Evolutionary conservation across 2,329 filamentous ascomycete genomes (phyloP).

Genomic region (Scytalidium sp.): DNA sequence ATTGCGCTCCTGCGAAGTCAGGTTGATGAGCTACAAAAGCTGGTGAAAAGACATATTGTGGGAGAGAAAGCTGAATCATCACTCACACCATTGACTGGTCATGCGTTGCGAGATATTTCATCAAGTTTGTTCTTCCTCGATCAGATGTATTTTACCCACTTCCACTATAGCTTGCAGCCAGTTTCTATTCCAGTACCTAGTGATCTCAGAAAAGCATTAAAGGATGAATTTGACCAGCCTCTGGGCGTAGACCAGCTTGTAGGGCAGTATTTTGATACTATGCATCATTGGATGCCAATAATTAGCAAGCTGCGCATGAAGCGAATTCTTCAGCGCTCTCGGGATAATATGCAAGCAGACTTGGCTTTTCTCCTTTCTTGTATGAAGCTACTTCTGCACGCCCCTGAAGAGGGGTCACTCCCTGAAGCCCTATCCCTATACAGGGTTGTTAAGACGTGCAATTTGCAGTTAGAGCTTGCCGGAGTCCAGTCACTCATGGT

Average conservation of each 20-base stretch:
- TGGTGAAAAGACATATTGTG: too few relatives aligned
- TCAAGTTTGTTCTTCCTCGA: too few relatives aligned
- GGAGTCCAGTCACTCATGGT: conserved; percentile 10
- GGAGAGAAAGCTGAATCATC: too few relatives aligned
- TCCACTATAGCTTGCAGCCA: too few relatives aligned
- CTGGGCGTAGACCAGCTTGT: conserved; percentile 42
- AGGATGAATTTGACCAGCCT: too few relatives aligned
- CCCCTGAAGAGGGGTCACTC: conserved; percentile 3
- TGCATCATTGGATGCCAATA: conserved; percentile 17
- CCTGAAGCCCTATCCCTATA: conserved; percentile 4
- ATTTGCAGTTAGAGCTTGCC: conserved; percentile 12
- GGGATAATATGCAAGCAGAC: conserved; percentile 7
- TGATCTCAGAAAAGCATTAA: too few relatives aligned
- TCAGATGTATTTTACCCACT: too few relatives aligned
- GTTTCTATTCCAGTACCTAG: too few relatives aligned
- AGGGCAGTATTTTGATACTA: conserved; percentile 8
- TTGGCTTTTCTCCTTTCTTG: conserved; percentile 9
- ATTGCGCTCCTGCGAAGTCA: too few relatives aligned
- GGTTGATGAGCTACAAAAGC: too few relatives aligned
- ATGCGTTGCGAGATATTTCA: too few relatives aligned
- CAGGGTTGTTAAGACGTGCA: conserved; percentile 11
- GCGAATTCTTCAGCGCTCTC: conserved; percentile 2
- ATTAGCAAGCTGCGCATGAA: conserved; percentile 8
- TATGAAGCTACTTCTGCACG: conserved; percentile 10
- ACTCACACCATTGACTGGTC: too few relatives aligned